Evolutionary conservation across 1,284 basidiomycete genomes (phyloP), one percentile per base, ranked within the genome.

Genomic region (Naganishia sp.): DNA sequence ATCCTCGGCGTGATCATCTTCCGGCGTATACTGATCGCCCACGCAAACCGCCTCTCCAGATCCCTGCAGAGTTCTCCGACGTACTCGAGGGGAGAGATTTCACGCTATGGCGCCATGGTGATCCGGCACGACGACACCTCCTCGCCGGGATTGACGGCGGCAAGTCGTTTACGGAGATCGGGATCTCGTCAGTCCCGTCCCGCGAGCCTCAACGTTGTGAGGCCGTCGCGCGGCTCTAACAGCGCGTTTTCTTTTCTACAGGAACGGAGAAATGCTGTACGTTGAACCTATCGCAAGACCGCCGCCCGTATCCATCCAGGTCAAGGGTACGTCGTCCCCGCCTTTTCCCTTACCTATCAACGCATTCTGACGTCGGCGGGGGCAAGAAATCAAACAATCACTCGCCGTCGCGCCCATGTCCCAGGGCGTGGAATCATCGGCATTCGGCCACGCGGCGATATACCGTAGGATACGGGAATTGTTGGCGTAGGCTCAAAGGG

Each of bases 201-300:
- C 28, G 28, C 28, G 28, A 28, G 21, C 36, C 42, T 43, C n/a
- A 31, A 10, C 11, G 11, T 11, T n/a, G 46, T 23, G 4, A n/a
- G 43, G 18, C 46, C 46, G 28, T 28, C 28, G 28, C 21, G 33
- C 9, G 21, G 18, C 18, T 7, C 31, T 52, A 2, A 61, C 18
- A 0, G 28, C 9, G 4, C 28, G 10, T 18, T 44, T 52, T 31
- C 6, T 2, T 7, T 39, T 9, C 9, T 7, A 39, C 7, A 63
- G 60, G n/a, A 49, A 52, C 10, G 60, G 60, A 11, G 49, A 63
- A 33, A 52, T 63, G 49, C 25, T 63, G 15, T 63, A 63, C 23
- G 50, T 63, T 3, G 60, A 63, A 53, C 11, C 39, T 1, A 53
- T 33, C 9, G 31, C 25, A 13, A 36, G 15, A 31, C 25, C 31